These are phyloP conservation scores for Brachypodium distachyon DNA, from an alignment of 202 grass and related monocot genomes.

Conservation along the genomic window DNA sequence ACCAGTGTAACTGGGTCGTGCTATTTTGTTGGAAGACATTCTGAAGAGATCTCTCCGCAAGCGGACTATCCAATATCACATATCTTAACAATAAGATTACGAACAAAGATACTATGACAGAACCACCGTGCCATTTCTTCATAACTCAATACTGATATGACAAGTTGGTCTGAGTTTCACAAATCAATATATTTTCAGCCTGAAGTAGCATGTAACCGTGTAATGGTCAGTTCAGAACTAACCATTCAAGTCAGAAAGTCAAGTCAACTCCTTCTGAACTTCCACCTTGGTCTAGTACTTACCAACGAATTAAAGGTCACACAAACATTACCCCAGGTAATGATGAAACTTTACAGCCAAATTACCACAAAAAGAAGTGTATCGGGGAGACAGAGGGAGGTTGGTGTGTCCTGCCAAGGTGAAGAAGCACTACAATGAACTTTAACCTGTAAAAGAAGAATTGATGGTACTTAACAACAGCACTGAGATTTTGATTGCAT, in stretches of 20 bases:
- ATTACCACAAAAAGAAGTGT: neutral
- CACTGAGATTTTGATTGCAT: neutral
- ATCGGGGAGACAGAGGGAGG: neutral
- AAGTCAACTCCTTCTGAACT: conserved; percentile 6
- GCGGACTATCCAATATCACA: conserved; percentile 69
- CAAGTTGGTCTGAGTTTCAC: conserved; percentile 1
- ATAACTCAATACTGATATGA: conserved; percentile 38
- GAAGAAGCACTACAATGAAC: neutral
- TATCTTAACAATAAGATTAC: conserved; percentile 77
- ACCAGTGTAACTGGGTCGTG: conserved; percentile 46
- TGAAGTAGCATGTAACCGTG: neutral
- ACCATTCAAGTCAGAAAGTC: conserved; percentile 7
- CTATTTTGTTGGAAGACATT: conserved; percentile 62
- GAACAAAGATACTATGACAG: conserved; percentile 52
- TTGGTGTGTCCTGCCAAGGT: neutral
- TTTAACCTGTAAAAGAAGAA: conserved; percentile 37
- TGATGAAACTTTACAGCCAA: neutral
- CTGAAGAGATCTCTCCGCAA: conserved; percentile 65
- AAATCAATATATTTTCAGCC: conserved; percentile 6
- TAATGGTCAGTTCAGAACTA: neutral
- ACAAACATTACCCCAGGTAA: neutral
- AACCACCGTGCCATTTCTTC: conserved; percentile 80
- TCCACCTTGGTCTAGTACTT: neutral
- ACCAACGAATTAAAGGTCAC: neutral
- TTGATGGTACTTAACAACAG: conserved; percentile 4